These are phyloP conservation scores for Saccharum hybrid DNA, from an alignment of 202 grass and related monocot genomes.

Conservation along the genomic window DNA sequence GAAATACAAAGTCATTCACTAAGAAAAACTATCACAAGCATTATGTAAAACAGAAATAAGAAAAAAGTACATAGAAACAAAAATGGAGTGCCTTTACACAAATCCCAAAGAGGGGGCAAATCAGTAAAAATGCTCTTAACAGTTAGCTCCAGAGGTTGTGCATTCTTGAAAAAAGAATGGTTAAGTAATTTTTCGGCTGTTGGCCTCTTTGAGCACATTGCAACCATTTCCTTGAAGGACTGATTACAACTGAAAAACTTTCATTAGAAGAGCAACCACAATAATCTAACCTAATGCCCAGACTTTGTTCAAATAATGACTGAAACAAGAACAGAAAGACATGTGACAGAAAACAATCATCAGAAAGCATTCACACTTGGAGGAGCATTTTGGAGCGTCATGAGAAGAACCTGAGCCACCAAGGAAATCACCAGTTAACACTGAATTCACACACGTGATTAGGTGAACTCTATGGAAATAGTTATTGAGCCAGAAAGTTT, in stretches of 20 bases:
- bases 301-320: background rate
- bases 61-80: conserved; percentile 31
- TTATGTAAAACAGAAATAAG: conserved; percentile 35
- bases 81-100: conserved; percentile 92
- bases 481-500: conserved; percentile 35
- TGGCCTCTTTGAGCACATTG: conserved; percentile 96
- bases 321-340: conserved; percentile 21
- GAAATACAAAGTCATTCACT: conserved; percentile 45
- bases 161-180: conserved; percentile 94
- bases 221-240: conserved; percentile 99
- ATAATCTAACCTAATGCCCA: conserved; percentile 32
- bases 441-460: background rate
- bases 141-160: conserved; percentile 75
- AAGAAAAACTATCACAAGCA: conserved; percentile 23
- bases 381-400: conserved; percentile 97
- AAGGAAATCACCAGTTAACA: conserved; percentile 29
- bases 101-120: conserved; percentile 86
- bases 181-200: conserved; percentile 88
- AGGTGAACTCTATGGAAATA: conserved; percentile 16
- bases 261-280: conserved; percentile 52
- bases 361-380: conserved; percentile 50
- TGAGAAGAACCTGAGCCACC: conserved; percentile 83
- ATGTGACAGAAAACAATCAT: conserved; percentile 33
- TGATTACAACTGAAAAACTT: conserved; percentile 69
- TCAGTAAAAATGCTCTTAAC: conserved; percentile 82